Evolutionary conservation across 2,329 filamentous ascomycete genomes (phyloP).

Genomic region (Acarospora socialis): DNA sequence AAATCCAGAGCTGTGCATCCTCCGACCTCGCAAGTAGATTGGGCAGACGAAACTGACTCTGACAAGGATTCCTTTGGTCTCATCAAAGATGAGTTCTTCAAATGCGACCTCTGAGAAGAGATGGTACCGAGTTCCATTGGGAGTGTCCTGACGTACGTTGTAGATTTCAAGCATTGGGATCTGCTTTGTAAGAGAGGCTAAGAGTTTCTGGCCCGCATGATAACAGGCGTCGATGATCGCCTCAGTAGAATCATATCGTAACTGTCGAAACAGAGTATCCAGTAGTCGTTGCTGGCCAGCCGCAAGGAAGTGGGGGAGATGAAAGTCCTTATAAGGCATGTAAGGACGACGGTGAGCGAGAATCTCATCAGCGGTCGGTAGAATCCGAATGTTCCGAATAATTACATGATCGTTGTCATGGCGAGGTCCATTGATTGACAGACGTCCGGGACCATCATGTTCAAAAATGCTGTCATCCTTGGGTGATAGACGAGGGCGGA

Average conservation of each 20-base stretch:
- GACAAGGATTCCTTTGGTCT: conserved; percentile 14
- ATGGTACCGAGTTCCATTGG: conserved; percentile 12
- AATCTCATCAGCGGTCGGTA: conserved; percentile 17
- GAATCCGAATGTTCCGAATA: conserved; percentile 14
- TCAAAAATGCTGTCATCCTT: conserved; percentile 11
- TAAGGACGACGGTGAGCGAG: conserved; percentile 11
- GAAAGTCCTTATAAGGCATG: conserved; percentile 13
- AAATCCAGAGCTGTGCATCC: conserved; percentile 14
- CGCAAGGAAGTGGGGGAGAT: conserved; percentile 9
- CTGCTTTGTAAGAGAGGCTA: background rate
- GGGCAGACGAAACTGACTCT: conserved; percentile 21
- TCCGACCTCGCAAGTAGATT: conserved; percentile 14
- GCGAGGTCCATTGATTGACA: conserved; percentile 13
- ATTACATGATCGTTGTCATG: conserved; percentile 15
- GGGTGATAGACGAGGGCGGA: conserved; percentile 6
- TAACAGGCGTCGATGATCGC: conserved; percentile 14
- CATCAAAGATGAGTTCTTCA: conserved; percentile 13
- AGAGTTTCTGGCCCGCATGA: conserved; percentile 14
- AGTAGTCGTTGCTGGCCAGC: conserved; percentile 12
- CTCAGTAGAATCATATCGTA: conserved; percentile 15
- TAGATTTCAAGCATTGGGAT: conserved; percentile 8
- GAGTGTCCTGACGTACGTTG: conserved; percentile 12
- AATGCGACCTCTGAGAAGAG: conserved; percentile 14
- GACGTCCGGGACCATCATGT: conserved; percentile 17
- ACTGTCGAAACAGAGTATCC: conserved; percentile 15